Percentiles rank a stretch among this genome's conserved stretches.
phyloP scores from a whole-genome alignment of 768 basidiomycete species.

The Auricularia cornea region DNA sequence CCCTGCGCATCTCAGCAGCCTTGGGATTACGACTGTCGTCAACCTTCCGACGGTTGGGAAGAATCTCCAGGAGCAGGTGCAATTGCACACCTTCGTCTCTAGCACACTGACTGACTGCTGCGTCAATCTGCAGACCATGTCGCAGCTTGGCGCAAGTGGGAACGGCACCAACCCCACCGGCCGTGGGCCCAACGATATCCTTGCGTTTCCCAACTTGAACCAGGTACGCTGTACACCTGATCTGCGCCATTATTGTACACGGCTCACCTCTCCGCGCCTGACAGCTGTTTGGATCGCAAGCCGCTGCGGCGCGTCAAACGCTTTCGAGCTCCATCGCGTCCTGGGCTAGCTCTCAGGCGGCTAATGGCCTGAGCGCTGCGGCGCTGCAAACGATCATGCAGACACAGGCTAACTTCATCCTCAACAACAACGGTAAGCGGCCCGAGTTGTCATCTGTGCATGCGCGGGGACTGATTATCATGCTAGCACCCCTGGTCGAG shows the following conservation, averaged over 20 bases:
- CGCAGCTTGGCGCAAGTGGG: conserved; percentile 28
- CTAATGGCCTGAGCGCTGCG: conserved; percentile 28
- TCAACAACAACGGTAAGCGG: conserved; percentile 33
- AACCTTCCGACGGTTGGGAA: conserved; percentile 43
- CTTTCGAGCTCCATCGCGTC: conserved; percentile 30
- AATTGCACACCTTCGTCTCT: background rate
- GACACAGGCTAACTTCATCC: conserved; percentile 41
- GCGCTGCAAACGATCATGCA: conserved; percentile 37
- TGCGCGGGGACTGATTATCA: conserved; percentile 1
- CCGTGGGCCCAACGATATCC: conserved; percentile 37
- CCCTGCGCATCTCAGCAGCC: conserved; percentile 31
- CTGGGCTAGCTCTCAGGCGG: conserved; percentile 40
- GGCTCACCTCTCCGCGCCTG: background rate
- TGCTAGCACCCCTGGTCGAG: conserved; percentile 38
- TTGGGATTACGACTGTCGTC: conserved; percentile 41
- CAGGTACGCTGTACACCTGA: too few species aligned
- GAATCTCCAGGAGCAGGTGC: conserved; percentile 47
- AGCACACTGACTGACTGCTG: too few species aligned
- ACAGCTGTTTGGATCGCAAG: conserved; percentile 5
- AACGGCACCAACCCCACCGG: conserved; percentile 36
- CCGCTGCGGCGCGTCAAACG: conserved; percentile 19
- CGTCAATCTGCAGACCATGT: conserved; percentile 23
- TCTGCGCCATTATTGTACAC: conserved; percentile 19
- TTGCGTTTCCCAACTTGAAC: conserved; percentile 44
- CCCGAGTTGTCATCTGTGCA: background rate